phyloP scores from a whole-genome alignment of 2,329 filamentous ascomycete genomes.

The Rhynchosporium graminicola region DNA sequence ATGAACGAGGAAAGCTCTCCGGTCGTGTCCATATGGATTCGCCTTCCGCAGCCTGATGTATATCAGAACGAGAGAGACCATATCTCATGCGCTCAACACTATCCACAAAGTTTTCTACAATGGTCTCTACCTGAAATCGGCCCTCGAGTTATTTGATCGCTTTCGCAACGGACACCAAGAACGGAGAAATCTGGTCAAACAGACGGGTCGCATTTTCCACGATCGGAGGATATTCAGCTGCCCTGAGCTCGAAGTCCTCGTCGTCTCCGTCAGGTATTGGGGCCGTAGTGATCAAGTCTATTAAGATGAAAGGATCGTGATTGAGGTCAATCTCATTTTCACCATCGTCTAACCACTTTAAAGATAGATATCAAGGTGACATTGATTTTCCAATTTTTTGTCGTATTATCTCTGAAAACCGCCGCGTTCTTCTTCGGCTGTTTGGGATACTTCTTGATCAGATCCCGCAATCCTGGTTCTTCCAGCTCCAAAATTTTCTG shows the following conservation, averaged over 20 bases:
- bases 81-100: slow-evolving; percentile 26
- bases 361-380: too few species aligned
- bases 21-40: background rate
- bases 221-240: background rate
- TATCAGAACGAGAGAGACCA: slow-evolving; percentile 6
- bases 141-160: slow-evolving; percentile 21
- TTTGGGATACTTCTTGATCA: slow-evolving; percentile 17
- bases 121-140: slow-evolving; percentile 23
- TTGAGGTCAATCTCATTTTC: too few species aligned
- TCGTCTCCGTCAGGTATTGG: too few species aligned
- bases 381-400: slow-evolving; percentile 1
- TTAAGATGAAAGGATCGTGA: too few species aligned
- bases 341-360: too few species aligned
- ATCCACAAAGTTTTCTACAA: slow-evolving; percentile 25
- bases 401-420: slow-evolving; percentile 18
- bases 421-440: slow-evolving; percentile 1
- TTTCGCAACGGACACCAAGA: slow-evolving; percentile 22
- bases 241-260: too few species aligned
- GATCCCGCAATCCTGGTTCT: slow-evolving; percentile 4
- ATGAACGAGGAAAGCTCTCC: slow-evolving; percentile 20
- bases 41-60: background rate
- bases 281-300: too few species aligned
- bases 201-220: slow-evolving; percentile 11
- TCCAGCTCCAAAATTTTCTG: too few species aligned
- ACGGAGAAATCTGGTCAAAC: slow-evolving; percentile 25